Percentiles rank a stretch among this genome's conserved stretches.
Evolutionary conservation across 345 rosid species (phyloP).

Genomic region (Eutrema japonicum): DNA sequence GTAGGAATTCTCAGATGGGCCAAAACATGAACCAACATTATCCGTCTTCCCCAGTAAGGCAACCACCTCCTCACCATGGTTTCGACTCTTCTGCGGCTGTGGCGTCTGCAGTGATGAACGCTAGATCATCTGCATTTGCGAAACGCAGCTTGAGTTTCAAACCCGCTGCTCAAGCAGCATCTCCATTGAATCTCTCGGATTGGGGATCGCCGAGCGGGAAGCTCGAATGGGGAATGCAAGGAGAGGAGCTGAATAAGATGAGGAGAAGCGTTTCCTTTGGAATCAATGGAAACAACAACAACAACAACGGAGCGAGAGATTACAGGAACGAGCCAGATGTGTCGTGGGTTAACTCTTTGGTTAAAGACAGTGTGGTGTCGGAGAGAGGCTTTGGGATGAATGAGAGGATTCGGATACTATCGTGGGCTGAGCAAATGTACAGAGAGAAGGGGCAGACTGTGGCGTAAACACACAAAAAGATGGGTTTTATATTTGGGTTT

Average conservation of each 20-base stretch:
- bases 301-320: conserved; percentile 34
- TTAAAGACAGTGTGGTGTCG: conserved; percentile 56
- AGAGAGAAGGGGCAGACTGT: conserved; percentile 91
- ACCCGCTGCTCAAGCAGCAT: conserved; percentile 41
- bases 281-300: conserved; percentile 57
- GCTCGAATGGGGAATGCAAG: conserved; percentile 91
- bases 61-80: conserved; percentile 54
- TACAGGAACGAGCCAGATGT: conserved; percentile 78
- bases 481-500: neutral
- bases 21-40: conserved; percentile 75
- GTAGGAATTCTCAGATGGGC: conserved; percentile 59
- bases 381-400: conserved; percentile 40
- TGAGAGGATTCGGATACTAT: conserved; percentile 32
- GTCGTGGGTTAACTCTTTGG: conserved; percentile 89
- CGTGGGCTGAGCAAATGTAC: conserved; percentile 84
- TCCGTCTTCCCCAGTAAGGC: conserved; percentile 54
- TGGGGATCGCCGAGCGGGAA: conserved; percentile 93
- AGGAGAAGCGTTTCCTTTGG: conserved; percentile 88
- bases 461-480: conserved; percentile 50
- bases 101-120: conserved; percentile 86
- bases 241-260: conserved; percentile 84
- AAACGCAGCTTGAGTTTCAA: conserved; percentile 87
- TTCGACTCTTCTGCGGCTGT: conserved; percentile 85
- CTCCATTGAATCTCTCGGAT: conserved; percentile 59
- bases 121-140: conserved; percentile 87